Percentiles rank a stretch among this genome's conserved stretches.
Evolutionary conservation across 148 eudicot species (phyloP).

Genomic region (Arctostaphylos glauca): DNA sequence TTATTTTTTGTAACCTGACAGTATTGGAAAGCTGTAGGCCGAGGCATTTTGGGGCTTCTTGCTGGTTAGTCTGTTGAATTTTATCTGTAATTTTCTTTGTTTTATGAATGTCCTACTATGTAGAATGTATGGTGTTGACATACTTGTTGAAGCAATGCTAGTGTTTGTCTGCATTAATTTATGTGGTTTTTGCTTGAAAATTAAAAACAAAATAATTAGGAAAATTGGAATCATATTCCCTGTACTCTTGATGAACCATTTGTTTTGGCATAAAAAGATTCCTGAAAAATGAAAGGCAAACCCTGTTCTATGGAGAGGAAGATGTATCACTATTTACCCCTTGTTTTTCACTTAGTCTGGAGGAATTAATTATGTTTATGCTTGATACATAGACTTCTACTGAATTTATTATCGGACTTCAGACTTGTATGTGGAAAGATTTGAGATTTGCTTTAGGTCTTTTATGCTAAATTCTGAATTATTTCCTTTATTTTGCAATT

Average conservation of each 20-base stretch:
- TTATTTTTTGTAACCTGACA: constrained; percentile 24
- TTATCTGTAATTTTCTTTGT: neutral
- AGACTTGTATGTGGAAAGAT: too few species aligned
- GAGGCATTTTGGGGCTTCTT: constrained; percentile 68
- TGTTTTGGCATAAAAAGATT: neutral
- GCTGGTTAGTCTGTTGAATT: constrained; percentile 48
- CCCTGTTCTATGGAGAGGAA: neutral
- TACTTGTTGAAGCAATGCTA: neutral
- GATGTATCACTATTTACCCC: neutral
- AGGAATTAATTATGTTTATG: neutral
- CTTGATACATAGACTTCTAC: neutral
- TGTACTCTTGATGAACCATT: neutral
- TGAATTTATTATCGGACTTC: neutral
- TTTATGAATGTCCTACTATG: neutral
- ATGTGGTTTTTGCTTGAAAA: neutral
- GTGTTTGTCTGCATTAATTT: neutral
- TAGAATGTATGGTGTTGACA: neutral
- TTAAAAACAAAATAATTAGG: too few species aligned
- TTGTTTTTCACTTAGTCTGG: neutral
- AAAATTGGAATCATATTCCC: neutral
- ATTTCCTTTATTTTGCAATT: neutral
- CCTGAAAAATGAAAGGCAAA: neutral
- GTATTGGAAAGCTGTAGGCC: constrained; percentile 75
- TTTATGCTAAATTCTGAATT: constrained; percentile 11
- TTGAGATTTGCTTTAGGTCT: too few species aligned